A percentile compares a stretch with the other conserved stretches of the same genome.
Conservation (phyloP, 2,329 filamentous ascomycete genomes). For the Hysterium pulicare region DNA sequence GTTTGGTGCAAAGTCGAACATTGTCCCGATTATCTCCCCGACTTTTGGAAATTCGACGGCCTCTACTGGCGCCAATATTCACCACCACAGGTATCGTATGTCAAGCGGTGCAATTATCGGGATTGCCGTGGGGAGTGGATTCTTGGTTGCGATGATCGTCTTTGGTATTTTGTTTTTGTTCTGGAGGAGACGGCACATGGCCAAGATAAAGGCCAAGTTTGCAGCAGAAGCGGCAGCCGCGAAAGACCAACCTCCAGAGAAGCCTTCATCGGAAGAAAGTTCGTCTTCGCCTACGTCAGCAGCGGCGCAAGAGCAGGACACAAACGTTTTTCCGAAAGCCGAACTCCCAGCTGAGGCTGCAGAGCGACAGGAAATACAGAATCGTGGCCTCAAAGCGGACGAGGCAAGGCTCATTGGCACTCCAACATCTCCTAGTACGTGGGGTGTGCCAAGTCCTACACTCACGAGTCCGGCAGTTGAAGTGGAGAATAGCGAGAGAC, state of each 20-base stretch:
- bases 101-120: slow-evolving; percentile 41
- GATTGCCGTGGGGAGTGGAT: slow-evolving; percentile 40
- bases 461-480: slow-evolving; percentile 17
- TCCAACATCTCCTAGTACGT: slow-evolving; percentile 9
- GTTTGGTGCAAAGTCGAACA: slow-evolving; percentile 20
- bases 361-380: slow-evolving; percentile 13
- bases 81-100: slow-evolving; percentile 6
- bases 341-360: slow-evolving; percentile 39
- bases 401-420: slow-evolving; percentile 7
- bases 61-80: slow-evolving; percentile 3
- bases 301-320: slow-evolving; percentile 15
- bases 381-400: slow-evolving; percentile 4
- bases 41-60: slow-evolving; percentile 15
- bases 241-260: slow-evolving; percentile 17
- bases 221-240: slow-evolving; percentile 21
- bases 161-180: slow-evolving; percentile 32
- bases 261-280: slow-evolving; percentile 16
- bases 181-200: slow-evolving; percentile 15
- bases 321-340: slow-evolving; percentile 44
- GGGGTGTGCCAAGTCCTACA: slow-evolving; percentile 13
- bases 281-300: slow-evolving; percentile 17
- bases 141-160: slow-evolving; percentile 31
- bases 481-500: slow-evolving; percentile 34
- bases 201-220: not conserved
- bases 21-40: slow-evolving; percentile 33